phyloP scores from a whole-genome alignment of 176 grass and related monocot species.

The Avena atlantica region DNA sequence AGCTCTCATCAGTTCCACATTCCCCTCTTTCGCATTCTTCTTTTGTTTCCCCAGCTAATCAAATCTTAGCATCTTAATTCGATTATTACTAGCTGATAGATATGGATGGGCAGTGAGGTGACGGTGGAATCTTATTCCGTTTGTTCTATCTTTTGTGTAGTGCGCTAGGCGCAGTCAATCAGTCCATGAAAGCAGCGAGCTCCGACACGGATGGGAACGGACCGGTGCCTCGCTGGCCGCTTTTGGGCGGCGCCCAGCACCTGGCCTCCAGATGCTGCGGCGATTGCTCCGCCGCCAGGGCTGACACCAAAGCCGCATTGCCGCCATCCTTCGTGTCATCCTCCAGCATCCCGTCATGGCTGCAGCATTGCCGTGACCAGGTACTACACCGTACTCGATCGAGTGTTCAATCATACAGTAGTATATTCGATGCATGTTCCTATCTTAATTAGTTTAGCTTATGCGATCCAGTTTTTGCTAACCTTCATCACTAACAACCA shows the following conservation, averaged over 20 bases:
- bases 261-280: conserved; percentile 57
- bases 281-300: conserved; percentile 55
- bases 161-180: conserved; percentile 55
- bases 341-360: conserved; percentile 80
- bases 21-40: neutral
- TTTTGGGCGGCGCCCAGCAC: conserved; percentile 48
- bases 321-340: conserved; percentile 45
- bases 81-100: conserved; percentile 31
- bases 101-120: conserved; percentile 42
- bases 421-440: neutral
- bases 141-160: conserved; percentile 54
- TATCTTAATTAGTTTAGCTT: neutral
- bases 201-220: conserved; percentile 54
- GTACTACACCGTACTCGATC: conserved; percentile 38
- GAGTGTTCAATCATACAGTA: conserved; percentile 15
- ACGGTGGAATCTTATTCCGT: conserved; percentile 61
- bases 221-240: conserved; percentile 55
- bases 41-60: neutral
- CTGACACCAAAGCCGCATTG: conserved; percentile 49
- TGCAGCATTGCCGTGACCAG: conserved; percentile 70
- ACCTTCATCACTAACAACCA: neutral
- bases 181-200: conserved; percentile 53
- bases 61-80: neutral
- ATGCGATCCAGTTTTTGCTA: neutral
- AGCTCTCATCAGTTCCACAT: conserved; percentile 48